Conservation (phyloP, 805 yeast species). For the Nakazawaea ishiwadae region DNA sequence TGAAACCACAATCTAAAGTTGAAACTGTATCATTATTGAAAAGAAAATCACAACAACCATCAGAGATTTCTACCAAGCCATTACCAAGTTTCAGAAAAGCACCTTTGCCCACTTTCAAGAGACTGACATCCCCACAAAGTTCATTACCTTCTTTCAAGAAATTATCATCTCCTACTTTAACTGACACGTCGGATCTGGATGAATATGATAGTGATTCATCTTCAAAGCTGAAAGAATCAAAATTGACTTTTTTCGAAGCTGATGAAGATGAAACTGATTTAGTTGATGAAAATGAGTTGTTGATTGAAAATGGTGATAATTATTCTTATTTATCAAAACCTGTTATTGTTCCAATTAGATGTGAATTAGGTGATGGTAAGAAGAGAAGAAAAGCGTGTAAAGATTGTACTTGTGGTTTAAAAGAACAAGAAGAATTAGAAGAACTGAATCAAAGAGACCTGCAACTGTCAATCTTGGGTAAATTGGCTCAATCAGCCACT, state of each 20-base stretch:
- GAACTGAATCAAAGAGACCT: constrained; percentile 35
- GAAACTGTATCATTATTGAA: constrained; percentile 21
- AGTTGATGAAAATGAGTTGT: constrained; percentile 54
- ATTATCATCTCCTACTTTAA: constrained; percentile 27
- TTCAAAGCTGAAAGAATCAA: constrained; percentile 40
- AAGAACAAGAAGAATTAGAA: constrained; percentile 77
- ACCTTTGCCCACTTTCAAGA: neutral
- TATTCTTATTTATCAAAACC: constrained; percentile 21
- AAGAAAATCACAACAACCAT: constrained; percentile 5
- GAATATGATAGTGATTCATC: constrained; percentile 35
- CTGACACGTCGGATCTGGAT: constrained; percentile 40
- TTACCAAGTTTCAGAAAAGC: neutral
- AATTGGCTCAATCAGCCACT: constrained; percentile 47
- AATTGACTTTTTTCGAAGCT: constrained; percentile 52
- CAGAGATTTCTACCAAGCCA: constrained; percentile 5
- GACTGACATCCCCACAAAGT: neutral
- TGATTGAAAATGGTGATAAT: constrained; percentile 33
- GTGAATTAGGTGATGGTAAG: constrained; percentile 44
- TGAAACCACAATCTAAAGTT: constrained; percentile 38
- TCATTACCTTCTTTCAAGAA: constrained; percentile 17
- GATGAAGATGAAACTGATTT: constrained; percentile 37
- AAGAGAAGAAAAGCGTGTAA: constrained; percentile 92
- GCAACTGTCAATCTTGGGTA: constrained; percentile 40
- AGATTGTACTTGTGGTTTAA: constrained; percentile 96
- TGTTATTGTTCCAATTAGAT: constrained; percentile 54